phyloP scores from a whole-genome alignment of 2,329 filamentous ascomycete genomes.

The Fusarium tuaranense region DNA sequence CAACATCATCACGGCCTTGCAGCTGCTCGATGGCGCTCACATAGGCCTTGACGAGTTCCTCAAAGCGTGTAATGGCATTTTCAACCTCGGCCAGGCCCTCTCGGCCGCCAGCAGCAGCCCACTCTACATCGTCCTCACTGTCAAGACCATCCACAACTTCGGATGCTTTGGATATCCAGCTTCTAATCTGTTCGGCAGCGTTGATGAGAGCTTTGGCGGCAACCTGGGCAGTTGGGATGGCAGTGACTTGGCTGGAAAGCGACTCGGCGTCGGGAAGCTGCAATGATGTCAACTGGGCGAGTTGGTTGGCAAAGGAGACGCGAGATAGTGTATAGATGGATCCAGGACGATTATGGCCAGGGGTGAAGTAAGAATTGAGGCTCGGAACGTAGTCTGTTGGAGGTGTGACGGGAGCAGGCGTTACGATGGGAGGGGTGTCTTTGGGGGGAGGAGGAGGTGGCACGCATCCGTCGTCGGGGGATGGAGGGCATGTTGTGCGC shows the following conservation, averaged over 20 bases:
- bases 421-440: conserved; percentile 52
- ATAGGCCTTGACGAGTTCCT: conserved; percentile 91
- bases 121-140: conserved; percentile 97
- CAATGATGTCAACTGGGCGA: conserved; percentile 91
- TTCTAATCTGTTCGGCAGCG: conserved; percentile 90
- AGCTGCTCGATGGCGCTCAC: conserved; percentile 94
- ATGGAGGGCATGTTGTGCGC: conserved; percentile 57
- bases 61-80: conserved; percentile 83
- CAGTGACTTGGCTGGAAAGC: conserved; percentile 83
- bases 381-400: conserved; percentile 62
- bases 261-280: conserved; percentile 88
- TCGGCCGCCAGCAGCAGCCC: conserved; percentile 89
- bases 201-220: conserved; percentile 86
- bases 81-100: conserved; percentile 82
- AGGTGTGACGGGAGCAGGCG: conserved; percentile 44
- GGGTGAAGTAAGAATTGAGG: conserved; percentile 73
- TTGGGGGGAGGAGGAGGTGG: conserved; percentile 56
- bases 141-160: conserved; percentile 91
- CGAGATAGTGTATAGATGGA: conserved; percentile 96
- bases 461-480: conserved; percentile 50
- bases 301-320: conserved; percentile 91
- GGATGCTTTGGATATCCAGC: conserved; percentile 93
- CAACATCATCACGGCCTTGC: conserved; percentile 82
- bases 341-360: conserved; percentile 75
- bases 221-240: conserved; percentile 86